Base-by-base conservation (phyloP, 345 rosid genomes). In the Syzygium jambos region DNA sequence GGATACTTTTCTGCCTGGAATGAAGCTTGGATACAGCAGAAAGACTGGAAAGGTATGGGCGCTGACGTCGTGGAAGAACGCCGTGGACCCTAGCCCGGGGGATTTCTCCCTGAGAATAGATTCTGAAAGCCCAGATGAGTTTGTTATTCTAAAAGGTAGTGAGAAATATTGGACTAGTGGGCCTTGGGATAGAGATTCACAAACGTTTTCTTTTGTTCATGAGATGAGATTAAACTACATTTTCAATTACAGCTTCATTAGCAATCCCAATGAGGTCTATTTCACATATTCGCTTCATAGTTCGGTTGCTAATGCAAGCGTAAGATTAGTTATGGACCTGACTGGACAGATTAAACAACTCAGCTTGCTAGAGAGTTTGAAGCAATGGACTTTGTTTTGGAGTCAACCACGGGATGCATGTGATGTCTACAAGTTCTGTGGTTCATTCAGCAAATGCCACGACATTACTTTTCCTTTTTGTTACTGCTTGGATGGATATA, bases 1-100 rank as follows among this genome's bases (percentile, higher is more conserved):
- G 10, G 91, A 91, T 85, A 91, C 92, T 34, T 16, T 91, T 78
- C 59, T 93, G 41, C 90, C 92, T 5, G 92, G 86, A 46, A 93
- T 91, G 94, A 93, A 90, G 80, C 91, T n/a, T 86, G 91, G 94
- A 25, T 57, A 57, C 63, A 57, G 14, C 4, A 56, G 30, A 21
- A 38, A 5, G 17, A 17, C 86, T 14, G 86, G 73, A 85, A 56
- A 85, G 59, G 86, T 41, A 5, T 85, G 86, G 86, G 57, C 23
- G n/a, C 86, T 85, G 22, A 85, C 52, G 2, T 46, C 77, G 25
- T 85, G 86, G 68, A 25, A 22, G 73, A 56, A 85, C 22, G 86
- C 23, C 29, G 6, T 8, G 57, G 86, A 85, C 52, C 77, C 86
- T 22, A 56, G 29, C n/a, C 77, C 77, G 0, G 86, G 73, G 61